Evolutionary conservation across 2,329 filamentous ascomycete genomes (phyloP).

Genomic region (Aspergillus bombycis): DNA sequence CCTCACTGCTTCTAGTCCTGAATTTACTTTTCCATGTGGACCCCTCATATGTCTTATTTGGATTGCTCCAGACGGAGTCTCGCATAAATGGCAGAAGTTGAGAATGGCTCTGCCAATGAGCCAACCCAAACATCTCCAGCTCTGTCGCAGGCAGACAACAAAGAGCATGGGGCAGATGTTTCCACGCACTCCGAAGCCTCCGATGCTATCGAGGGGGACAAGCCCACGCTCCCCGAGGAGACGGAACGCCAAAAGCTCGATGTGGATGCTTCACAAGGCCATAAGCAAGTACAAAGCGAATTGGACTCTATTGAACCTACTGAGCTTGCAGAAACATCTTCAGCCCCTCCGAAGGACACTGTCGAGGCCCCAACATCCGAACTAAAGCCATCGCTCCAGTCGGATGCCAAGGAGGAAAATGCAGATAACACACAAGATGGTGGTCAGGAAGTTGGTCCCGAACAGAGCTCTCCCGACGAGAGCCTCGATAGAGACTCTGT

Average conservation of each 20-base stretch:
- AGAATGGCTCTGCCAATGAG: slow-evolving; percentile 38
- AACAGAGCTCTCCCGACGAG: slow-evolving; percentile 21
- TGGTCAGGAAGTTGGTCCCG: slow-evolving; percentile 16
- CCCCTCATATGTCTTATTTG: slow-evolving; percentile 27
- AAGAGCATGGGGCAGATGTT: slow-evolving; percentile 34
- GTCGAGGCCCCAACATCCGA: slow-evolving; percentile 29
- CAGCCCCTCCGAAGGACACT: slow-evolving; percentile 29
- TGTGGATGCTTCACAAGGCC: slow-evolving; percentile 21
- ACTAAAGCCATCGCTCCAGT: slow-evolving; percentile 21
- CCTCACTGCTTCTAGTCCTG: slow-evolving; percentile 23
- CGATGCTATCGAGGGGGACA: slow-evolving; percentile 33
- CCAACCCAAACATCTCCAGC: slow-evolving; percentile 31
- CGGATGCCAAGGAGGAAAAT: slow-evolving; percentile 23
- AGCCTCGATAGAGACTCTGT: slow-evolving; percentile 18
- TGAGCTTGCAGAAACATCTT: slow-evolving; percentile 26
- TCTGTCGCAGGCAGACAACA: slow-evolving; percentile 32
- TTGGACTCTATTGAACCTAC: slow-evolving; percentile 23
- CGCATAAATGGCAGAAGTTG: slow-evolving; percentile 47
- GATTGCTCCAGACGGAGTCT: slow-evolving; percentile 39
- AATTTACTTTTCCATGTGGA: slow-evolving; percentile 33
- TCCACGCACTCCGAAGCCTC: slow-evolving; percentile 29
- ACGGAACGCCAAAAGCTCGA: slow-evolving; percentile 34
- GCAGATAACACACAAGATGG: slow-evolving; percentile 18
- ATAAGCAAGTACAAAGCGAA: slow-evolving; percentile 8
- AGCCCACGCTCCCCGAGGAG: slow-evolving; percentile 33